phyloP scores from a whole-genome alignment of 23 red algal genomes.

The Gracilaria gracilis region DNA sequence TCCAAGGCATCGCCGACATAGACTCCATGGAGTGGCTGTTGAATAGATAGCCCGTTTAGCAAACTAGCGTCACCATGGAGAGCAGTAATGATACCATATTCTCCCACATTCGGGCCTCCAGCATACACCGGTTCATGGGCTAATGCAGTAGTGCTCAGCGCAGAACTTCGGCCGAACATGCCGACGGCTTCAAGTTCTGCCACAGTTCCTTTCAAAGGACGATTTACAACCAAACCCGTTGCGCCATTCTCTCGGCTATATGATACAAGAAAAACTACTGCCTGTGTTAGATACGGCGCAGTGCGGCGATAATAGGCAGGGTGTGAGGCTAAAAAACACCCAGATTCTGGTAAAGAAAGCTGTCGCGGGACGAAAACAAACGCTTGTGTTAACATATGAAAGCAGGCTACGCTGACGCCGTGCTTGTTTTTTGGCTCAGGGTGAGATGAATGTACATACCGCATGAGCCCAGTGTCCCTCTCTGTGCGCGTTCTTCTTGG shows the following conservation, averaged over 20 bases:
- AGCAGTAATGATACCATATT: conserved; percentile 32
- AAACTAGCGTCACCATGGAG: conserved; percentile 10
- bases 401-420: neutral
- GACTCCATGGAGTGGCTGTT: conserved; percentile 60
- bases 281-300: conserved; percentile 58
- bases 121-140: conserved; percentile 52
- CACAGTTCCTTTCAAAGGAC: conserved; percentile 47
- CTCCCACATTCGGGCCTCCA: conserved; percentile 47
- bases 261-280: conserved; percentile 59
- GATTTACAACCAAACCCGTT: conserved; percentile 65
- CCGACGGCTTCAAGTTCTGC: conserved; percentile 39
- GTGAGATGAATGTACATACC: conserved; percentile 10
- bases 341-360: conserved; percentile 59
- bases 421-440: neutral
- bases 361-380: neutral
- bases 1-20: conserved; percentile 34
- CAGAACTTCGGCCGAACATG: conserved; percentile 54
- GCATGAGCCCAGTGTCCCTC: conserved; percentile 62
- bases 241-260: conserved; percentile 26
- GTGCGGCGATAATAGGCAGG: conserved; percentile 69
- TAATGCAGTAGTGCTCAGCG: conserved; percentile 9
- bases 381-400: neutral
- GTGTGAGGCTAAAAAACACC: conserved; percentile 69
- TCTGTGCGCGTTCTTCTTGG: conserved; percentile 42
- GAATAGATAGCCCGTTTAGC: conserved; percentile 25